Base-by-base conservation (phyloP, 2,329 filamentous ascomycete genomes). In the Purpureocillium takamizusanense region DNA sequence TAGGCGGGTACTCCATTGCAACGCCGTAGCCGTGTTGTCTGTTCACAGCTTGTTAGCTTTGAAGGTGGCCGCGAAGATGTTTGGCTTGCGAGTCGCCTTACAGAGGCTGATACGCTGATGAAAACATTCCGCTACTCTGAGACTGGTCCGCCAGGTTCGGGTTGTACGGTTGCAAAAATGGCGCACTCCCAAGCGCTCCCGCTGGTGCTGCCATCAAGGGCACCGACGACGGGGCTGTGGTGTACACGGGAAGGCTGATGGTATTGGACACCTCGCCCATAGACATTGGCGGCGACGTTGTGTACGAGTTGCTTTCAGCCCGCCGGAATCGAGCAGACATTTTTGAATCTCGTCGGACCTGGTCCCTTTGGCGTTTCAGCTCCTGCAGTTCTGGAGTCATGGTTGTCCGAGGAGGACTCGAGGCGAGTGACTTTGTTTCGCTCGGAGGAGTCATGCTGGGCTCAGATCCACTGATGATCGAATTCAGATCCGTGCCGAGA, bases 371-470 rank as follows among this genome's bases (percentile, higher is more conserved):
- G 42, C 75, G 67, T 60, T 76, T 80, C 31, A 80, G 54, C 50
- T 78, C 76, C 45, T 76, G 70, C 54, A 80, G 75, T 52, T 80
- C 75, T 7, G 73, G 62, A 6, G 74, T 76, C 51, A 79, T 64
- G 29, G 61, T 62, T 33, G 60, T 59, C 44, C 70, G 67, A 6
- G 75, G 73, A 18, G 76, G 76, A 57, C 76, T 81, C 16, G 69
- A 70, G 30, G 75, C 76, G 35, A 70, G 58, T 16, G 74, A 77
- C 56, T 70, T 63, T 18, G 72, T 66, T 29, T 59, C 60, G 40
- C 59, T 65, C 17, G 69, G 67, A 28, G 72, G 69, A 16, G 70
- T 72, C 35, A 74, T 56, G 55, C 69, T 74, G 42, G 63, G 58
- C 40, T 74, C 73, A 17, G 72, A 70, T 35, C 55, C 50, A 38